phyloP scores from a whole-genome alignment of 306 rosid species.

The Senna tora region DNA sequence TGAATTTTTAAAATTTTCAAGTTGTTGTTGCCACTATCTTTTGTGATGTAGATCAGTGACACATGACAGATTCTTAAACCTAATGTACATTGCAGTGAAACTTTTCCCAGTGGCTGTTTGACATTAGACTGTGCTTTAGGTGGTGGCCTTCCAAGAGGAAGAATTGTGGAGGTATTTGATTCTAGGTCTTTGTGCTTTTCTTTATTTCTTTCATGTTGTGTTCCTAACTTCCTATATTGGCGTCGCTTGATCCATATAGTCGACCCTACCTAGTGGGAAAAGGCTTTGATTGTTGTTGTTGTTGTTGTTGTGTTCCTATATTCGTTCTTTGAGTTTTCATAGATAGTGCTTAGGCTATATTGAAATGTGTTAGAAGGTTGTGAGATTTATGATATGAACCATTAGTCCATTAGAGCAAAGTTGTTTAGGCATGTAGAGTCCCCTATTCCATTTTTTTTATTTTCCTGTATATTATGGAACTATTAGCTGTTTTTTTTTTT shows the following conservation, averaged over 20 bases:
- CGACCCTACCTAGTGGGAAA: too few relatives aligned
- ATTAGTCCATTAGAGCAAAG: neutral
- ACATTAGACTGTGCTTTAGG: slow-evolving; percentile 94
- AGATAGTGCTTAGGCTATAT: slow-evolving; percentile 10
- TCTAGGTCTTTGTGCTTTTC: neutral
- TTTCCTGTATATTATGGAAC: slow-evolving; percentile 16
- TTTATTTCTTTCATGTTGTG: neutral
- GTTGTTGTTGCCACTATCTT: slow-evolving; percentile 29
- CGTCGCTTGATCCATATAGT: too few relatives aligned
- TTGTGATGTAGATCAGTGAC: slow-evolving; percentile 34
- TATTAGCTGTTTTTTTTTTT: slow-evolving; percentile 6
- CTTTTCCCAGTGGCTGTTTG: slow-evolving; percentile 98
- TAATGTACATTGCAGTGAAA: slow-evolving; percentile 70
- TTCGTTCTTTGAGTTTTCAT: slow-evolving; percentile 6
- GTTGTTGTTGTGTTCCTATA: slow-evolving; percentile 9
- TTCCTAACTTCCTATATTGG: too few relatives aligned
- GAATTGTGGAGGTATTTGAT: slow-evolving; percentile 89
- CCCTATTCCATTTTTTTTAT: slow-evolving; percentile 17
- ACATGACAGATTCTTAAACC: slow-evolving; percentile 22
- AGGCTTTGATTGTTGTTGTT: too few relatives aligned
- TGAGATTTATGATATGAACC: neutral
- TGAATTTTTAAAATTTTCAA: slow-evolving; percentile 2
- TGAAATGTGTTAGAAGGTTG: slow-evolving; percentile 4
- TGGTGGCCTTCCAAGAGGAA: slow-evolving; percentile 96
- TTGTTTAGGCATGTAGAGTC: slow-evolving; percentile 20